Evolutionary conservation across 2,329 filamentous ascomycete species (phyloP), one percentile per base, ranked within the genome.

Genomic region (Hypoxylon sp.): DNA sequence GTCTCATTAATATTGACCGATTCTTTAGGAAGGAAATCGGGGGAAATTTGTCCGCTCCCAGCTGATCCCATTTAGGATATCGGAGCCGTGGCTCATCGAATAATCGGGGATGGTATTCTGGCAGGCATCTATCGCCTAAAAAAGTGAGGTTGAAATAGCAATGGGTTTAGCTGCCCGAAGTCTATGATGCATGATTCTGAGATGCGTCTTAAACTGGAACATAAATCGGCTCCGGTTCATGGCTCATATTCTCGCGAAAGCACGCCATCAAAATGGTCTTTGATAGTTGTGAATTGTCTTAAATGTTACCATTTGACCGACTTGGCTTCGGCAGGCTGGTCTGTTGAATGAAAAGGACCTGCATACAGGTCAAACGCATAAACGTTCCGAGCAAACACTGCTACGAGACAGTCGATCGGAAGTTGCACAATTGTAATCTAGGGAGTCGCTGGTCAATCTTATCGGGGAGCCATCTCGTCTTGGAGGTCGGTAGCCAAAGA

Each of bases 41-140:
- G 23, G 17, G 35, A 12, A 25, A 12, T 12, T 32, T 26, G 12
- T 32, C 23, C 17, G 12, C 17, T 53, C 13, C 37, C 16, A 21
- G 12, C 12, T 27, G 15, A 32, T 9, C 20, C 32, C 23, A 29
- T 9, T 11, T 17, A 34, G 29, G 41, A 29, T 3, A 43, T 47
- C 49, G 49, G 49, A 20, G 11, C 49, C 49, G 42, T 42, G 31
- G 21, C 13, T 27, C 13, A 16, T 32, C 19, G 19, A 23, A 19
- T 7, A 7, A 13, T 13, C 15, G 31, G 20, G 20, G 27, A 17
- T 11, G 36, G 36, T 42, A 20, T 31, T 25, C 12, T 4, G n/a
- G n/a, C n/a, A 52, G 30, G 30, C 19, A 23, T 29, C 15, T 35
- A 43, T 29, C 44, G 49, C 49, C 48, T 49, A 48, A 52, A 52